Evolutionary conservation across 2,329 filamentous ascomycete species (phyloP), one percentile per base, ranked within the genome.

Genomic region (Colletotrichum incanum): DNA sequence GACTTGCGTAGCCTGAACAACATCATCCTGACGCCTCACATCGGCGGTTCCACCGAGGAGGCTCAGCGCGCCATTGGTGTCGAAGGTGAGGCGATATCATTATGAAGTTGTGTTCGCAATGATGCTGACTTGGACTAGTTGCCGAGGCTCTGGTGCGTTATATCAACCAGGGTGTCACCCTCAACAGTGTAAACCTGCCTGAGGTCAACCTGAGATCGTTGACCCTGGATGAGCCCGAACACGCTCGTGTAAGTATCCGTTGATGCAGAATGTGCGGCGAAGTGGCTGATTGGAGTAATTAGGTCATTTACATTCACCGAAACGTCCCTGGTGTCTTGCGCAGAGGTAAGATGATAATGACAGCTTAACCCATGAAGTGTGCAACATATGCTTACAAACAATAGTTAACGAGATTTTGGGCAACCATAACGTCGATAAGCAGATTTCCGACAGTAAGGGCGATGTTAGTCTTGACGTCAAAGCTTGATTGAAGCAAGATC

Each of bases 341-440:
- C 79, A 94, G 93, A 86, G 91, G 91, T 93, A 84, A 76, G 80
- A 26, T 23, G 34, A 20, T 47, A 39, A 3, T 34, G 9, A 12
- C 20, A 16, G 26, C 61, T 31, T 7, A 26, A 2, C 23, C 7
- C 16, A 18, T n/a, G 28, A n/a, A 31, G 26, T 14, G 26, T 2
- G 7, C 20, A 5, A 59, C 23, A n/a, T 20, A 23, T 62, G 31
- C 59, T 68, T 31, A 68, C 14, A 16, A 16, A 34, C 18, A 18
- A 18, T 74, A 92, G 96, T 99, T 76, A 99, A 99, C 87, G 94
- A 96, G 79, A 94, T 98, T 74, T 89, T 99, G 59, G 94, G 93
- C 54, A 92, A 97, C 79, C 95, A 99, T 87, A 99, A 99, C 82
- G 95, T 99, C 77, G 96, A 98, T 86, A 98, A 98, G 88, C 96